Evolutionary conservation across 495 filamentous ascomycete genomes (phyloP).

Genomic region (Thermothielavioides terrestris): DNA sequence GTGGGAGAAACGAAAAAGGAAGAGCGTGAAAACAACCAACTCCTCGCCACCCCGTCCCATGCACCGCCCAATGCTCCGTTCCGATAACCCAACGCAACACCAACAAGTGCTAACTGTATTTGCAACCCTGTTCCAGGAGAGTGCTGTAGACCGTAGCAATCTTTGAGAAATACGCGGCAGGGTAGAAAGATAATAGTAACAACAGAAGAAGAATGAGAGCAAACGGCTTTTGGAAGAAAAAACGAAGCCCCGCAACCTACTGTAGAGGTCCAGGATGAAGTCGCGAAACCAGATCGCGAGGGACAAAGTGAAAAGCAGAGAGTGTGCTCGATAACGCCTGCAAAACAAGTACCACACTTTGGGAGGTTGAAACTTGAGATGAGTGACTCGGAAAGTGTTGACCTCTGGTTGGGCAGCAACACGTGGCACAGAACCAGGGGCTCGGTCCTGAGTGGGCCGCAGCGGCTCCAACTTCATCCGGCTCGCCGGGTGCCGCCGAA

Average conservation of each 20-base stretch:
- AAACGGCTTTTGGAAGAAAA: background rate
- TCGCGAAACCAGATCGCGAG: too few relatives aligned
- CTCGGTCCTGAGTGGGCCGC: background rate
- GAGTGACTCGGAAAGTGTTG: background rate
- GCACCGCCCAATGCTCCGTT: constrained; percentile 4
- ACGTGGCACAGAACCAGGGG: constrained; percentile 6
- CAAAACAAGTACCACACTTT: too few relatives aligned
- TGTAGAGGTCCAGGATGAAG: too few relatives aligned
- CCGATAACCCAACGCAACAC: background rate
- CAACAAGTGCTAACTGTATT: background rate
- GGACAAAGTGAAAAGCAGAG: background rate
- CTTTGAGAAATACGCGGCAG: background rate
- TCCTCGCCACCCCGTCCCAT: constrained; percentile 6
- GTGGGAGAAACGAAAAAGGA: background rate
- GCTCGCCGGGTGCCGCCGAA: background rate
- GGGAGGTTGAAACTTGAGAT: too few relatives aligned
- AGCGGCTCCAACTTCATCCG: background rate
- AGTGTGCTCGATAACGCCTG: background rate
- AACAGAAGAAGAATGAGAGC: background rate
- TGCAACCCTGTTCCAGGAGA: background rate
- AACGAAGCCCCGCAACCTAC: too few relatives aligned
- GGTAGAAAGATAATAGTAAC: background rate
- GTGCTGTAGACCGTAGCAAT: background rate
- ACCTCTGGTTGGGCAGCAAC: constrained; percentile 10
- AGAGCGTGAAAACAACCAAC: background rate